Conservation (phyloP, 2,329 filamentous ascomycete species). For the Aaosphaeria arxii region DNA sequence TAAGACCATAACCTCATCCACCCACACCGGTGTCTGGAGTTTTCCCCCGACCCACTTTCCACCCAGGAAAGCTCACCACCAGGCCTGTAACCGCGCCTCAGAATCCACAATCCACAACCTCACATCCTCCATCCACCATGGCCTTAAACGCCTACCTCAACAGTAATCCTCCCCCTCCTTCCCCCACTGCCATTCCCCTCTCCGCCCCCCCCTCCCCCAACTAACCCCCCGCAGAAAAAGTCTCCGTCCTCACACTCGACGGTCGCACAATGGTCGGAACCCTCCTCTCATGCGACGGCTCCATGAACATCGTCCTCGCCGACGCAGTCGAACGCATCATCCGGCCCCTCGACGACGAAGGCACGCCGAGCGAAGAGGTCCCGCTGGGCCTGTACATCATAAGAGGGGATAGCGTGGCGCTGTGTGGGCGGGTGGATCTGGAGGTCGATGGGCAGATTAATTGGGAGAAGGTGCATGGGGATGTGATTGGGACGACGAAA, state of each 20-base stretch:
- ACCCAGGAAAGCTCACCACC: neutral
- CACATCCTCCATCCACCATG: conserved; percentile 21
- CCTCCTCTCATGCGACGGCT: conserved; percentile 82
- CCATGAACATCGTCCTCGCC: conserved; percentile 86
- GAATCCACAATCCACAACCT: neutral
- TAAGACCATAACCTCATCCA: too few relatives aligned
- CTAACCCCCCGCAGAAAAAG: conserved; percentile 65
- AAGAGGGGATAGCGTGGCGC: conserved; percentile 88
- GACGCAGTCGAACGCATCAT: conserved; percentile 88
- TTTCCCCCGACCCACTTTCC: too few relatives aligned
- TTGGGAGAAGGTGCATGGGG: conserved; percentile 86
- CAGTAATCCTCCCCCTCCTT: conserved; percentile 21
- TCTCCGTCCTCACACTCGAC: conserved; percentile 87
- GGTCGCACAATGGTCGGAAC: conserved; percentile 75
- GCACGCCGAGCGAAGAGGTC: conserved; percentile 75
- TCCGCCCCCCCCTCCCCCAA: neutral
- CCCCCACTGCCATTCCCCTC: neutral
- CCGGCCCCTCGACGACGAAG: conserved; percentile 71
- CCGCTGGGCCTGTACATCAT: conserved; percentile 88
- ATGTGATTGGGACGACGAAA: conserved; percentile 80
- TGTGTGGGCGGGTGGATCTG: conserved; percentile 87
- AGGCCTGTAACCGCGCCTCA: neutral
- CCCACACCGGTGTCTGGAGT: too few relatives aligned
- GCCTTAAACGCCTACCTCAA: conserved; percentile 44
- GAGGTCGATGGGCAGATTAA: conserved; percentile 85